Evolutionary conservation across 495 filamentous ascomycete genomes (phyloP).

Genomic region (Sordaria brevicollis): DNA sequence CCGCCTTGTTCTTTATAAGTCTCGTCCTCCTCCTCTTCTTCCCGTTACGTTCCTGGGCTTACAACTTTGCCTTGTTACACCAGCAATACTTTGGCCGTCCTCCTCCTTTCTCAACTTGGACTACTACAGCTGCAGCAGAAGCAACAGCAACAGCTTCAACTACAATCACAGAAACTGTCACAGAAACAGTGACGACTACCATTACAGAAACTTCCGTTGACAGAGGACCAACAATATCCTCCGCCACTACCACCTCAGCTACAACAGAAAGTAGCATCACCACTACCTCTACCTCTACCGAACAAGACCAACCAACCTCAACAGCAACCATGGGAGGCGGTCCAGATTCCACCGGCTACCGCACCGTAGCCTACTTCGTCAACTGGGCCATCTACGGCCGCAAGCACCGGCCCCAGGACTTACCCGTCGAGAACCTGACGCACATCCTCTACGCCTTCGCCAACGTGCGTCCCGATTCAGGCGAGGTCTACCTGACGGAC

Average conservation of each 20-base stretch:
- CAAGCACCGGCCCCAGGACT: constrained; percentile 75
- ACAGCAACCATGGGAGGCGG: constrained; percentile 33
- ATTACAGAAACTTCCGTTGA: neutral
- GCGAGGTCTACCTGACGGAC: constrained; percentile 66
- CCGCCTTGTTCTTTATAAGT: neutral
- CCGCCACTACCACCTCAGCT: neutral
- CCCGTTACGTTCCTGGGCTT: neutral
- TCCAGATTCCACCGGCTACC: constrained; percentile 36
- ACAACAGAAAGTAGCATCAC: neutral
- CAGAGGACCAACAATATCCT: neutral
- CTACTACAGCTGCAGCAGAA: too few relatives aligned
- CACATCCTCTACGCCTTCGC: constrained; percentile 76
- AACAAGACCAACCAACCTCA: constrained; percentile 1
- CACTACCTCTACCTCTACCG: too few relatives aligned
- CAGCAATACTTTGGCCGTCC: neutral
- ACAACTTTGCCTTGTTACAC: neutral
- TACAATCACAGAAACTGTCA: neutral
- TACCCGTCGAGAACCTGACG: constrained; percentile 80
- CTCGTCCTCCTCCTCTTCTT: neutral
- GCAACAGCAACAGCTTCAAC: neutral
- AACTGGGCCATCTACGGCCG: constrained; percentile 95
- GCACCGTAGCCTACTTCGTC: constrained; percentile 73
- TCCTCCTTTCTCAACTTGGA: neutral
- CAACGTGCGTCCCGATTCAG: constrained; percentile 53
- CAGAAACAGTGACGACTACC: too few relatives aligned